Base-by-base conservation (phyloP, 768 basidiomycete species). In the Russula griseocarnosa region DNA sequence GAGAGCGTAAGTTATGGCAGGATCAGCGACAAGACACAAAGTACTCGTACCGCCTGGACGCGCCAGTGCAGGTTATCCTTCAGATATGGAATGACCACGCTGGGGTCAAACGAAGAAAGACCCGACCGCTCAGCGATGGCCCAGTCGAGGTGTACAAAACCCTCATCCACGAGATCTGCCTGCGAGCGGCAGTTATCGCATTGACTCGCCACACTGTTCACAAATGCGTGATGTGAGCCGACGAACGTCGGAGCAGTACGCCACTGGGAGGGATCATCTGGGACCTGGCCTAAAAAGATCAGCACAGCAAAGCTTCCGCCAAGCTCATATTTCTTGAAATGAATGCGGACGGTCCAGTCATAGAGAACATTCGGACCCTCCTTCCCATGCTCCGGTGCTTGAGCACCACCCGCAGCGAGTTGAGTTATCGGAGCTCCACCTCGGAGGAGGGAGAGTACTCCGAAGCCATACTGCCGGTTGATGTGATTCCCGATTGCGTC, bases 201-300 rank as follows among this genome's bases (percentile, higher is more conserved):
- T 7, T 70, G 69, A 10, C 70, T 72, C 42, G 70, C 58, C 30
- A 58, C 34, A 58, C 69, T 69, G 58, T 74, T 77, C n/a, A 77
- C 79, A 64, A 82, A 82, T n/a, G 74, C 77, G 56, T 74, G 69
- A 70, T 79, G 77, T 0, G 76, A 69, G 26, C 80, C 82, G 40
- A 80, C 78, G 60, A 75, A 76, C 52, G 72, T 69, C 3, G 70
- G 64, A 64, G 71, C 69, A 8, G 65, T 60, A 55, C 68, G 71
- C 80, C 80, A 82, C 36, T 77, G 66, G 11, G 65, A 62, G 4
- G 76, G 71, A 50, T 80, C 74, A 42, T 71, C 72, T 13, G 77
- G 78, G 18, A 76, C 75, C 13, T 63, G 63, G 5, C 79, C 81
- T 7, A 83, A 70, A 77, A 82, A 83, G 57, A 83, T 66, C 36